phyloP scores from a whole-genome alignment of 2,329 filamentous ascomycete species.

The Trichoderma sp. region DNA sequence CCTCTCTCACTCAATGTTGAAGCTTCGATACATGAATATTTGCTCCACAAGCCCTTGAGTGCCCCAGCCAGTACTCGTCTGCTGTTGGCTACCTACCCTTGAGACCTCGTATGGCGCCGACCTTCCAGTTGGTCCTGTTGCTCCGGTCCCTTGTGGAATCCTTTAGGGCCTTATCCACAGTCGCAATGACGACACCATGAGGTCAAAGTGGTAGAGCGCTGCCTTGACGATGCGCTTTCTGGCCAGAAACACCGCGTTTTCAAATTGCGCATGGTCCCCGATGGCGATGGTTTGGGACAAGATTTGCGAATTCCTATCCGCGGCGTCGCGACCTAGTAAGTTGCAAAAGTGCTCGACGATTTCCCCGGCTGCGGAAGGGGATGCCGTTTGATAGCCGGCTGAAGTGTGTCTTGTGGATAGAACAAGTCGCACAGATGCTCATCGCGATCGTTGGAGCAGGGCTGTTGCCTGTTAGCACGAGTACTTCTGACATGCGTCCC shows the following conservation, averaged over 20 bases:
- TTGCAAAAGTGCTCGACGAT: neutral
- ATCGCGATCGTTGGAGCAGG: neutral
- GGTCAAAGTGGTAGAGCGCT: constrained; percentile 15
- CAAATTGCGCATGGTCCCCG: neutral
- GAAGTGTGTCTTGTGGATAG: no score
- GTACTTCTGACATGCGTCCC: neutral
- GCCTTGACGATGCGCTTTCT: constrained; percentile 17
- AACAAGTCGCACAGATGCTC: no score
- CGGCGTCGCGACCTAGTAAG: neutral
- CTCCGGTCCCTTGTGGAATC: neutral
- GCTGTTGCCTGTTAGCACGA: neutral
- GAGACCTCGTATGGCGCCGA: constrained; percentile 6
- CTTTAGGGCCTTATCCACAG: constrained; percentile 13
- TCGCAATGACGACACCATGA: constrained; percentile 23
- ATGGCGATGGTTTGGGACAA: neutral
- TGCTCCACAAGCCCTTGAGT: no score
- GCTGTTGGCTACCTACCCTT: no score
- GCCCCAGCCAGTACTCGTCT: no score
- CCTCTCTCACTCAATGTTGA: no score
- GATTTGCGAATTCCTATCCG: neutral
- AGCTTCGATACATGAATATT: no score
- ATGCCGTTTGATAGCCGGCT: neutral
- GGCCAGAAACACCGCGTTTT: constrained; percentile 16
- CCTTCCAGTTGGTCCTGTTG: neutral
- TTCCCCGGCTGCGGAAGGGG: neutral